A percentile compares a stretch with the other conserved stretches of the same genome.
Evolutionary conservation across 2,329 filamentous ascomycete species (phyloP).

Genomic region (Dactylellina parvicollis): DNA sequence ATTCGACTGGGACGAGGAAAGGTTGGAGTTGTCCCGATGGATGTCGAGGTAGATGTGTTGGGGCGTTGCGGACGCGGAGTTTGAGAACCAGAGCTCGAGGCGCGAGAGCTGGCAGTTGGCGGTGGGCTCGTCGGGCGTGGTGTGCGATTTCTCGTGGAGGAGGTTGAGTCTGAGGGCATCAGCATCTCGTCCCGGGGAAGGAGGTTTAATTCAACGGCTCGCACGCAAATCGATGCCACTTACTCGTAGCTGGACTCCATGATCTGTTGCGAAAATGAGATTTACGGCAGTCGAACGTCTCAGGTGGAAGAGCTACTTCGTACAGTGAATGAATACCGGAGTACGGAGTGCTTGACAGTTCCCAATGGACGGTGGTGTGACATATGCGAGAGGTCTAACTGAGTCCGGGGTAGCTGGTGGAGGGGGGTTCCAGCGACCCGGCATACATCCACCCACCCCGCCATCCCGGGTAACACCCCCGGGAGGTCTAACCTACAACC

Average conservation of each 20-base stretch:
- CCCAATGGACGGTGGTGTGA: neutral
- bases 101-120: constrained; percentile 2
- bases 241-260: constrained; percentile 19
- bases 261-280: neutral
- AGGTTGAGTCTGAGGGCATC: constrained; percentile 30
- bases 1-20: constrained; percentile 23
- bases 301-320: neutral
- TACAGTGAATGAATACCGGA: neutral
- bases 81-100: constrained; percentile 45
- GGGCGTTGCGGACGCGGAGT: constrained; percentile 30
- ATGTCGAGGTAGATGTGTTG: constrained; percentile 49
- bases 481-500: no score
- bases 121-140: constrained; percentile 36
- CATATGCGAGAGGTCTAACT: neutral
- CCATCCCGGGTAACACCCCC: neutral
- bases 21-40: constrained; percentile 21
- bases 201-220: no score
- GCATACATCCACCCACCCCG: neutral
- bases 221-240: neutral
- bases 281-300: neutral
- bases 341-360: neutral
- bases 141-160: constrained; percentile 43
- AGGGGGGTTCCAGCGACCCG: neutral
- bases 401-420: neutral
- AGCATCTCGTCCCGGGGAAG: no score